A percentile compares a stretch with the other conserved stretches of the same genome.
Conservation (phyloP, 2,329 filamentous ascomycete genomes). For the Xylaria polymorpha region DNA sequence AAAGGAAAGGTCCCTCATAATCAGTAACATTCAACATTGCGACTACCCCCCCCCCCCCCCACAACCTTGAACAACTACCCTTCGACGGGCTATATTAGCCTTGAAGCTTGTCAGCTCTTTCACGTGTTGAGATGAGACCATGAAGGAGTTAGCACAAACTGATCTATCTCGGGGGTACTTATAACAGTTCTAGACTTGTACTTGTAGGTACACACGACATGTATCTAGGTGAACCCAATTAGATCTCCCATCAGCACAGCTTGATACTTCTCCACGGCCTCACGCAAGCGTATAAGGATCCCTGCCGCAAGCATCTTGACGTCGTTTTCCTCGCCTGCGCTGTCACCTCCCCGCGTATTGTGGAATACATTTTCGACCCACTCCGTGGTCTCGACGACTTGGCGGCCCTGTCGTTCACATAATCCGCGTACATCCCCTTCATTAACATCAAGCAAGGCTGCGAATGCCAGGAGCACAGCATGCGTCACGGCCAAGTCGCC, state of each 20-base stretch:
- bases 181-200: not conserved
- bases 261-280: constrained; percentile 86
- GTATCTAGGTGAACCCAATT: constrained; percentile 54
- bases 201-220: not conserved
- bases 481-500: constrained; percentile 74
- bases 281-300: constrained; percentile 79
- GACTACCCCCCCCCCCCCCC: too few relatives aligned
- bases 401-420: constrained; percentile 77
- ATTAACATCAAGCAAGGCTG: constrained; percentile 86
- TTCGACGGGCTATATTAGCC: too few relatives aligned
- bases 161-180: too few relatives aligned
- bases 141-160: too few relatives aligned
- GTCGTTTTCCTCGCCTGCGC: constrained; percentile 77
- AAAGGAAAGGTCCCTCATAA: too few relatives aligned
- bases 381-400: constrained; percentile 86
- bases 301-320: constrained; percentile 83
- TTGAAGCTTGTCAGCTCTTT: too few relatives aligned
- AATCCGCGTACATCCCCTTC: constrained; percentile 76
- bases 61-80: too few relatives aligned
- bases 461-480: constrained; percentile 80
- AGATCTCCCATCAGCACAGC: constrained; percentile 78
- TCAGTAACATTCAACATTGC: too few relatives aligned
- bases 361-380: constrained; percentile 87
- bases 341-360: constrained; percentile 59
- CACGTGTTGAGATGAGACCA: too few relatives aligned